Conservation (phyloP, 2,329 filamentous ascomycete genomes). For the Phialemonium atrogriseum region DNA sequence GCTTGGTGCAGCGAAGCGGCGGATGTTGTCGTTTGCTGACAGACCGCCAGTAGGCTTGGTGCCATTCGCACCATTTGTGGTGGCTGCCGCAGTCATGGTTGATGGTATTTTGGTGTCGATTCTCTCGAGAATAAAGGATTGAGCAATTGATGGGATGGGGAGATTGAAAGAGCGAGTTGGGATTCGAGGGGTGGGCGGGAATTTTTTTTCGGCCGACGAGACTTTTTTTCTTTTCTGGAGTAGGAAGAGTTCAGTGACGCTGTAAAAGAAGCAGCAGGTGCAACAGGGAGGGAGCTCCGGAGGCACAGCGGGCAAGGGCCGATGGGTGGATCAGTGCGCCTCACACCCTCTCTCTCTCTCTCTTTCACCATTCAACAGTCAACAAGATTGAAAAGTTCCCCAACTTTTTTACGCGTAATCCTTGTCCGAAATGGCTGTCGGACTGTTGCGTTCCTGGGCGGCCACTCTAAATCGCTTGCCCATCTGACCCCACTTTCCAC, state of each 20-base stretch:
- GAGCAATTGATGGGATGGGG: too few relatives aligned
- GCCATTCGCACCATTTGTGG: slow-evolving; percentile 41
- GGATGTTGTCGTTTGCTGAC: slow-evolving; percentile 97
- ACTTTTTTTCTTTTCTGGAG: too few relatives aligned
- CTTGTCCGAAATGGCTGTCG: slow-evolving; percentile 15
- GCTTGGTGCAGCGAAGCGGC: slow-evolving; percentile 88
- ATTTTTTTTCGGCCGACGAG: too few relatives aligned
- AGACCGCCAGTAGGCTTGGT: slow-evolving; percentile 35
- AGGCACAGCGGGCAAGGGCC: too few relatives aligned
- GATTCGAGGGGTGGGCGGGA: too few relatives aligned
- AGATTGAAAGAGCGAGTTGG: too few relatives aligned
- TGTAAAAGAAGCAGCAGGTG: neutral
- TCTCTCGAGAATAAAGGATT: slow-evolving; percentile 9
- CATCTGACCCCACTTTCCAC: too few relatives aligned
- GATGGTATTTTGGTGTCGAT: slow-evolving; percentile 4
- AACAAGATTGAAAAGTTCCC: slow-evolving; percentile 14
- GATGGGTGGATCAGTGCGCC: too few relatives aligned
- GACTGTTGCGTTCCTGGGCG: too few relatives aligned
- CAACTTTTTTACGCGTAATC: slow-evolving; percentile 19
- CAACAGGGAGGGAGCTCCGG: neutral
- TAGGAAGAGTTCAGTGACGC: neutral
- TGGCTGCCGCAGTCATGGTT: slow-evolving; percentile 44
- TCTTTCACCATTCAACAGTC: slow-evolving; percentile 1
- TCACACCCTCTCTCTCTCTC: too few relatives aligned
- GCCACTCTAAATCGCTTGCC: too few relatives aligned